A percentile compares a stretch with the other conserved stretches of the same genome.
These are phyloP conservation scores for Pichia sp. DNA, from an alignment of 1,139 yeast genomes.

Conservation along the genomic window DNA sequence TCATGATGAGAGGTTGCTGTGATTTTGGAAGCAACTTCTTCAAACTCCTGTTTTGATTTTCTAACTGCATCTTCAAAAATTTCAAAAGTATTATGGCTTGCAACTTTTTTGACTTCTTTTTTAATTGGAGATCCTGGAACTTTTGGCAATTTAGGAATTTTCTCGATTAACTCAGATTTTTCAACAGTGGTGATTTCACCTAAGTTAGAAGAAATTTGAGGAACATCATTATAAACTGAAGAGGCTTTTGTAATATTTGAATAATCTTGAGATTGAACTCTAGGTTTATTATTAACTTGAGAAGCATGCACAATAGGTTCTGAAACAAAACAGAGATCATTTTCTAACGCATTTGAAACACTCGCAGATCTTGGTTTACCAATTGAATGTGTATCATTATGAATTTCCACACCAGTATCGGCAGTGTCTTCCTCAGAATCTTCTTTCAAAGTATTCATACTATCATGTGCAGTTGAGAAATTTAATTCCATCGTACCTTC, in stretches of 20 bases:
- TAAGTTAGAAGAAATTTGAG: not conserved
- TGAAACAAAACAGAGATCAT: constrained; percentile 23
- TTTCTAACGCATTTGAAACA: constrained; percentile 18
- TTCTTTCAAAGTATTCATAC: constrained; percentile 12
- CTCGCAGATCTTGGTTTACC: constrained; percentile 16
- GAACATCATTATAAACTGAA: constrained; percentile 13
- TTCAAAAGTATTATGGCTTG: constrained; percentile 21
- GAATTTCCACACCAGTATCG: constrained; percentile 5
- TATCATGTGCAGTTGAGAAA: constrained; percentile 1
- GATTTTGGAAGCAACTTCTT: constrained; percentile 4
- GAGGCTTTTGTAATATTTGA: constrained; percentile 6
- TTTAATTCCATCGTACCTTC: constrained; percentile 5
- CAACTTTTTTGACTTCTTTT: constrained; percentile 18
- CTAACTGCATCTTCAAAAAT: constrained; percentile 19
- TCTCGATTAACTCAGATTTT: constrained; percentile 11
- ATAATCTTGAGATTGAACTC: not conserved
- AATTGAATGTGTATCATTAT: constrained; percentile 1
- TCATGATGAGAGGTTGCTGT: not conserved
- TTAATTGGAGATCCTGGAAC: constrained; percentile 33
- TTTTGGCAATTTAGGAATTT: constrained; percentile 27
- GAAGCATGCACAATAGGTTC: not conserved
- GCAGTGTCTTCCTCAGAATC: constrained; percentile 31
- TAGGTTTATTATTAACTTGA: not conserved
- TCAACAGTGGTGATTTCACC: too few species aligned
- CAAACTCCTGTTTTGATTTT: constrained; percentile 16